A percentile compares a stretch with the other conserved stretches of the same genome.
phyloP scores from a whole-genome alignment of 2,329 filamentous ascomycete species.

The Colletotrichum sp. region DNA sequence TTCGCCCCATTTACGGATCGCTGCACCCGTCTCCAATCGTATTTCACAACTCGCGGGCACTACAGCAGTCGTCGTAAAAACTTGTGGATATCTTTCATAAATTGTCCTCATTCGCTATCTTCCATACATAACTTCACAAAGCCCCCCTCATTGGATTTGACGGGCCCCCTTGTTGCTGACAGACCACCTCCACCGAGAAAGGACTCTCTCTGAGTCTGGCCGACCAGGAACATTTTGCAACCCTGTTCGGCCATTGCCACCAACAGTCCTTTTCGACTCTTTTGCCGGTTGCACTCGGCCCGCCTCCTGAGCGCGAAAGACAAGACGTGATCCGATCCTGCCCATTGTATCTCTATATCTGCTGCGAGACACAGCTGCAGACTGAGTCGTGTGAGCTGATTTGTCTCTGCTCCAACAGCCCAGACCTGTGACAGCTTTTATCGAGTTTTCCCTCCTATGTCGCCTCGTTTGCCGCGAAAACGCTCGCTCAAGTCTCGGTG shows the following conservation, averaged over 20 bases:
- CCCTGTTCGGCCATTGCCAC: not conserved
- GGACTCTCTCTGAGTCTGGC: not conserved
- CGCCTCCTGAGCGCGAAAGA: not conserved
- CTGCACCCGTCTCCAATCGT: constrained; percentile 1
- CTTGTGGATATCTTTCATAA: not conserved
- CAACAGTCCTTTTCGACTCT: not conserved
- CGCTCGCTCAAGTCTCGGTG: not conserved
- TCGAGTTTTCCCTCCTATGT: not conserved
- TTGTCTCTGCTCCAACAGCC: not conserved
- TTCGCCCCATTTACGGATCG: not conserved
- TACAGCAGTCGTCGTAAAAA: not conserved
- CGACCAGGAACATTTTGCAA: not conserved
- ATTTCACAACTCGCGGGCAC: not conserved
- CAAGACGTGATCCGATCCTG: not conserved
- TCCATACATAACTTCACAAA: not conserved
- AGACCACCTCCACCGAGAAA: not conserved
- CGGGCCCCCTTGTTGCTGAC: not conserved
- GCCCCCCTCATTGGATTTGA: not conserved
- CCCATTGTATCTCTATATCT: not conserved
- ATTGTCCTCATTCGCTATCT: not conserved
- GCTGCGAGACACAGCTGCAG: not conserved
- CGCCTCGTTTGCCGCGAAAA: not conserved
- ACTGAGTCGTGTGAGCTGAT: not conserved
- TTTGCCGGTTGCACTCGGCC: not conserved
- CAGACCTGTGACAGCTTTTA: not conserved